Evolutionary conservation across 225 moss, liverwort and hornwort species (phyloP).

Genomic region (Climacium dendroides): DNA sequence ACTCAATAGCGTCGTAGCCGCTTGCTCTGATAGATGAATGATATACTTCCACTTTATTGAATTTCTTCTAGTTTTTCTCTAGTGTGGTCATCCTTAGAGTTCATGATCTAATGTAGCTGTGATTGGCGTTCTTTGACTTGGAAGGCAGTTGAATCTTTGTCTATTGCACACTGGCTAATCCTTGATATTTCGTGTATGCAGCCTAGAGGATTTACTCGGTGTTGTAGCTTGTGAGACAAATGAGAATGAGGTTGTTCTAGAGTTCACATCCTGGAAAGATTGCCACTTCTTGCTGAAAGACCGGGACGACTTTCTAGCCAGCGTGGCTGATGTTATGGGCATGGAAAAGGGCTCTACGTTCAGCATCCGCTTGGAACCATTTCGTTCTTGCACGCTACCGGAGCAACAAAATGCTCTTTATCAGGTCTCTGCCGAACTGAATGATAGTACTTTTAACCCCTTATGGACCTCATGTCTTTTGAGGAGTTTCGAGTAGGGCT

Average conservation of each 20-base stretch:
- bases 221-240: conserved; percentile 67
- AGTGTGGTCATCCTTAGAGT: neutral
- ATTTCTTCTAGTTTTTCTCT: neutral
- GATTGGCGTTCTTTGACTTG: neutral
- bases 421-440: conserved; percentile 33
- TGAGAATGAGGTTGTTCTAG: conserved; percentile 64
- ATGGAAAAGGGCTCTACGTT: conserved; percentile 72
- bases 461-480: neutral
- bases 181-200: conserved; percentile 17
- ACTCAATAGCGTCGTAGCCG: neutral
- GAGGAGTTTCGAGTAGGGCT: neutral
- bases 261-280: conserved; percentile 82
- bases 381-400: conserved; percentile 65
- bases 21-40: neutral
- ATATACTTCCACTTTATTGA: neutral
- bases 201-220: conserved; percentile 84
- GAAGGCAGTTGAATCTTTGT: neutral
- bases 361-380: conserved; percentile 76
- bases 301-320: conserved; percentile 83
- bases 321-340: conserved; percentile 78
- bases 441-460: neutral
- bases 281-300: conserved; percentile 71
- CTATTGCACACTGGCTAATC: neutral
- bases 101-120: neutral
- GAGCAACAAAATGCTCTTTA: conserved; percentile 68